Percentiles rank a stretch among this genome's conserved stretches.
Conservation (phyloP, 2,329 filamentous ascomycete species). For the Fusarium acutatum region DNA sequence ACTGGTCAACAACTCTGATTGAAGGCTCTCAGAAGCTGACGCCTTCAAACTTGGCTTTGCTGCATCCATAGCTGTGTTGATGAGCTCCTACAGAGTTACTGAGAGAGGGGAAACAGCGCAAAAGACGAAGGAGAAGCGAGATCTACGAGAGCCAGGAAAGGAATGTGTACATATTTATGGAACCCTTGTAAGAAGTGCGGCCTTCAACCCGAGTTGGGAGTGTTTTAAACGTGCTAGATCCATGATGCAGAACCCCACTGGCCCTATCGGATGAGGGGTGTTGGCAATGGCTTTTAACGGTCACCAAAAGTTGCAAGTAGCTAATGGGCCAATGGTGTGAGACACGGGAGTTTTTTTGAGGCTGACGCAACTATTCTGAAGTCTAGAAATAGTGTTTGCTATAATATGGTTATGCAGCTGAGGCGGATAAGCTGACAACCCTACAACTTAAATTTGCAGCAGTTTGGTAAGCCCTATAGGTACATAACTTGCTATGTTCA, state of each 20-base stretch:
- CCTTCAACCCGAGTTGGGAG: constrained; percentile 8
- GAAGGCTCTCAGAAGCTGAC: not conserved
- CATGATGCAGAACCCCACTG: not conserved
- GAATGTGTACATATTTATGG: constrained; percentile 17
- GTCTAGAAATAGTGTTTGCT: not conserved
- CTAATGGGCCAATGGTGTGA: not conserved
- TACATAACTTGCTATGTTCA: not conserved
- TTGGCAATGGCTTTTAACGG: not conserved
- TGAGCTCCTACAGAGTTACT: not conserved
- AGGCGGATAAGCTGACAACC: not conserved
- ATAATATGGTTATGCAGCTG: not conserved
- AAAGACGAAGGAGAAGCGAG: not conserved
- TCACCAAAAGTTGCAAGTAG: not conserved
- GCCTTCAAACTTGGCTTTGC: constrained; percentile 8
- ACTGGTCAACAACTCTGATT: not conserved
- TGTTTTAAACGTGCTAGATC: not conserved
- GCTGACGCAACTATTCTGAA: not conserved
- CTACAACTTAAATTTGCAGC: not conserved
- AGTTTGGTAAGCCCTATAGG: no score
- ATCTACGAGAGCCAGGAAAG: not conserved
- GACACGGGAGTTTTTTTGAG: not conserved
- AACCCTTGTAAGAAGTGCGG: constrained; percentile 5
- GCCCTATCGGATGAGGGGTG: constrained; percentile 1
- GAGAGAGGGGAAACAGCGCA: not conserved
- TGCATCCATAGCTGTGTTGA: constrained; percentile 8